phyloP scores from a whole-genome alignment of 805 yeast species.

The Wickerhamomyces rabaulensis region DNA sequence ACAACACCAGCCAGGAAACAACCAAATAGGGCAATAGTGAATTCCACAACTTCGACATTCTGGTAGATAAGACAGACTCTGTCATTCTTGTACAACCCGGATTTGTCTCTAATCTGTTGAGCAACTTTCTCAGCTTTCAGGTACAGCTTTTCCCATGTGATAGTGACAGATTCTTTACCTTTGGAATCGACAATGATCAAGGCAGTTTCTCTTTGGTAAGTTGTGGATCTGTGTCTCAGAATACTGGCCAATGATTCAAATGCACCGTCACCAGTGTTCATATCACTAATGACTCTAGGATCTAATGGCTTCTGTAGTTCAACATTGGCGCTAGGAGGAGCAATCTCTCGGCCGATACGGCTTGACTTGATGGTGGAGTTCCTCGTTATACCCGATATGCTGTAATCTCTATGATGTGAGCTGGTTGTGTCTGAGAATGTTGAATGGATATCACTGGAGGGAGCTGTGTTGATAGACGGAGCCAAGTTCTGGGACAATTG shows the following conservation, averaged over 20 bases:
- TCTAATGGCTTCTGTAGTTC: conserved; percentile 42
- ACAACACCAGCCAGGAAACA: conserved; percentile 91
- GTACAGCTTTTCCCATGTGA: conserved; percentile 88
- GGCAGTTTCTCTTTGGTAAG: conserved; percentile 65
- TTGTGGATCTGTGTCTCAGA: conserved; percentile 64
- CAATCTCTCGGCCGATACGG: conserved; percentile 23
- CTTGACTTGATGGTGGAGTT: conserved; percentile 27
- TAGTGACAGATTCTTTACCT: conserved; percentile 73
- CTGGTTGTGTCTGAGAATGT: conserved; percentile 2
- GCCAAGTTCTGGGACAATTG: conserved; percentile 1
- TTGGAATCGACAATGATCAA: conserved; percentile 64
- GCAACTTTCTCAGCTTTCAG: conserved; percentile 83
- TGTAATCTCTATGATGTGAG: conserved; percentile 20
- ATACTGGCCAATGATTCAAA: conserved; percentile 67
- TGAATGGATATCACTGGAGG: conserved; percentile 1
- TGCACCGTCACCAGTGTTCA: conserved; percentile 30
- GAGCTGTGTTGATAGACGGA: conserved; percentile 2
- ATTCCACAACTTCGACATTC: conserved; percentile 79
- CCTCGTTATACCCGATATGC: conserved; percentile 20
- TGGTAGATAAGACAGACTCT: conserved; percentile 81
- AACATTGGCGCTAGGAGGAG: conserved; percentile 25
- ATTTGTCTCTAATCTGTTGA: conserved; percentile 67
- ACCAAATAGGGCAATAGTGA: conserved; percentile 80
- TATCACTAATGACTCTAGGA: conserved; percentile 46
- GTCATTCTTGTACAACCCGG: conserved; percentile 73